Conservation (phyloP, 129 eudicot species). For the Cynara cardunculus region DNA sequence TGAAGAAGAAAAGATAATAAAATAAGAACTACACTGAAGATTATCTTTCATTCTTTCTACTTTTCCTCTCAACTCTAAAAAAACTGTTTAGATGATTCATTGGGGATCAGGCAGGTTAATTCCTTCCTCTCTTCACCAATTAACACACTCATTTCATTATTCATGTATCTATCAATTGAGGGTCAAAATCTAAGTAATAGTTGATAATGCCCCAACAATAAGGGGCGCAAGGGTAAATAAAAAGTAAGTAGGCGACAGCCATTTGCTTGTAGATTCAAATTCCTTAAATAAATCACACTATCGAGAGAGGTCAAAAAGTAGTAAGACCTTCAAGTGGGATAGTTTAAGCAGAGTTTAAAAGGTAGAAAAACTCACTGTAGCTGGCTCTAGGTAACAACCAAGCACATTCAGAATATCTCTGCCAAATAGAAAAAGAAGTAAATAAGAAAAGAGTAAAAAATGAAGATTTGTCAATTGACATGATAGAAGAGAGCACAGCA, state of each 20-base stretch:
- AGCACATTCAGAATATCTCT: conserved; percentile 68
- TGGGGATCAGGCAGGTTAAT: no score
- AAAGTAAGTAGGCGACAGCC: not conserved
- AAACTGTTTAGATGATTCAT: no score
- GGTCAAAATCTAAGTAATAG: not conserved
- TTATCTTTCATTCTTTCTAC: no score
- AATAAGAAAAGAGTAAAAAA: not conserved
- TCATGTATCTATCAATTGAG: no score
- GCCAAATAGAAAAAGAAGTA: conserved; percentile 23
- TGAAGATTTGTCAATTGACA: not conserved
- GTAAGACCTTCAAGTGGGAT: conserved; percentile 1
- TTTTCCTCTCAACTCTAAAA: no score
- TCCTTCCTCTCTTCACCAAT: no score
- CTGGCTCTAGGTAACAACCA: conserved; percentile 87
- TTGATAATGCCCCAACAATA: not conserved
- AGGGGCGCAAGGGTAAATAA: not conserved
- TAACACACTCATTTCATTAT: no score
- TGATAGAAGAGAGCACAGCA: not conserved
- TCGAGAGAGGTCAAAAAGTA: not conserved
- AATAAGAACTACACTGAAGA: no score
- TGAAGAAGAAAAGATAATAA: no score
- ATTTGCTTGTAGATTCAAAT: no score
- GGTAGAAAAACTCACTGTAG: conserved; percentile 56
- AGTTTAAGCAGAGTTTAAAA: not conserved
- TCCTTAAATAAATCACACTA: not conserved